Conservation (phyloP, 306 rosid species). For the Lathyrus tuberosus region DNA sequence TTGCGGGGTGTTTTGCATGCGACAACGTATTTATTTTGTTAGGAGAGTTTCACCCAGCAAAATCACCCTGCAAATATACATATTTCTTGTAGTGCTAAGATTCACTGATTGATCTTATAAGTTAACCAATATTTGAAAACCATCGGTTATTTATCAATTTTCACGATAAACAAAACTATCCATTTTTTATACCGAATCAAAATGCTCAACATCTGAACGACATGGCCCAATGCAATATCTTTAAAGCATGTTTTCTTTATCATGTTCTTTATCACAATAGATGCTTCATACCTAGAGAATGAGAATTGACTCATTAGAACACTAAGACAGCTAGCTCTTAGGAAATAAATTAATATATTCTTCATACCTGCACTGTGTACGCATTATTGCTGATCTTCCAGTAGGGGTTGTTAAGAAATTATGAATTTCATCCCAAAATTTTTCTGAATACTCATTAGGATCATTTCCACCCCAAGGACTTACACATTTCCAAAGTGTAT, state of each 20-base stretch:
- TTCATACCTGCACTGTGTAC: constrained; percentile 72
- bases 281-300: constrained; percentile 80
- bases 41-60: too few species aligned
- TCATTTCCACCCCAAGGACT: constrained; percentile 56
- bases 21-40: too few species aligned
- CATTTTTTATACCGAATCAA: constrained; percentile 64
- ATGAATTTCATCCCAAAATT: constrained; percentile 64
- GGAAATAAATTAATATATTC: constrained; percentile 27
- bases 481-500: constrained; percentile 78
- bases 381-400: constrained; percentile 70
- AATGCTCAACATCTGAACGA: constrained; percentile 72
- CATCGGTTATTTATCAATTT: too few species aligned
- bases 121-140: too few species aligned
- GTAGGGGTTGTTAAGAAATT: constrained; percentile 58
- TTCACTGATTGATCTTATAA: too few species aligned
- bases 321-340: background rate
- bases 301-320: constrained; percentile 22
- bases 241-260: constrained; percentile 47
- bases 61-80: too few species aligned
- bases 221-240: constrained; percentile 64
- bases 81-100: too few species aligned
- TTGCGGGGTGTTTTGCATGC: too few species aligned
- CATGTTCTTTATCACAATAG: constrained; percentile 56
- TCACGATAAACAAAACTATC: too few species aligned
- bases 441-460: constrained; percentile 59